A percentile compares a stretch with the other conserved stretches of the same genome.
Conservation (phyloP, 345 rosid species). For the Ceriops decandra region DNA sequence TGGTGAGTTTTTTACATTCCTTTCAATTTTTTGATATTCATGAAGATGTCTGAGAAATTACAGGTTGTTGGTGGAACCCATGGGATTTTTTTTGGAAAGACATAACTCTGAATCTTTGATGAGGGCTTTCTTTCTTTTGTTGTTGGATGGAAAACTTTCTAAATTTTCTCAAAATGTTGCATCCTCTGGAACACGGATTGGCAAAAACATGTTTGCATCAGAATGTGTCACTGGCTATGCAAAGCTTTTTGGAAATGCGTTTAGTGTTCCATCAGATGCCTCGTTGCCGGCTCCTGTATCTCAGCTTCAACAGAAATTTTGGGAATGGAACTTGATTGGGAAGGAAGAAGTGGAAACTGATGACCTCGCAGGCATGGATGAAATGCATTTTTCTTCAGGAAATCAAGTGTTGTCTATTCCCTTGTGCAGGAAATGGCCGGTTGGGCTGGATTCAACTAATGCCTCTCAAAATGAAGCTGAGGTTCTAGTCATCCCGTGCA, state of each 20-base stretch:
- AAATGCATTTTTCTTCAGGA: conserved; percentile 21
- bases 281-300: conserved; percentile 63
- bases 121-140: conserved; percentile 63
- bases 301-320: conserved; percentile 47
- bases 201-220: conserved; percentile 72
- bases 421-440: conserved; percentile 58
- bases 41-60: conserved; percentile 11
- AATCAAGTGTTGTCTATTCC: conserved; percentile 45
- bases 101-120: conserved; percentile 62
- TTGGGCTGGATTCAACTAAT: conserved; percentile 31
- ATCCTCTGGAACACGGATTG: conserved; percentile 67
- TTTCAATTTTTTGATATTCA: background rate
- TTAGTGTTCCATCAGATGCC: conserved; percentile 73
- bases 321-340: conserved; percentile 79
- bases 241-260: conserved; percentile 64
- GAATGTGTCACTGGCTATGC: conserved; percentile 76
- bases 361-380: conserved; percentile 30
- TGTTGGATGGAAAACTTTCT: conserved; percentile 79
- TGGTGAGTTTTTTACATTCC: too few species aligned
- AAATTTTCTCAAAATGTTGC: conserved; percentile 65
- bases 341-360: conserved; percentile 34
- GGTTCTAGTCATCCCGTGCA: conserved; percentile 16
- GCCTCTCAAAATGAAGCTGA: conserved; percentile 39
- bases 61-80: conserved; percentile 72
- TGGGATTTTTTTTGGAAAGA: conserved; percentile 58